Evolutionary conservation across 805 yeast genomes (phyloP), one percentile per base, ranked within the genome.

Genomic region (Metschnikowia continentalis): DNA sequence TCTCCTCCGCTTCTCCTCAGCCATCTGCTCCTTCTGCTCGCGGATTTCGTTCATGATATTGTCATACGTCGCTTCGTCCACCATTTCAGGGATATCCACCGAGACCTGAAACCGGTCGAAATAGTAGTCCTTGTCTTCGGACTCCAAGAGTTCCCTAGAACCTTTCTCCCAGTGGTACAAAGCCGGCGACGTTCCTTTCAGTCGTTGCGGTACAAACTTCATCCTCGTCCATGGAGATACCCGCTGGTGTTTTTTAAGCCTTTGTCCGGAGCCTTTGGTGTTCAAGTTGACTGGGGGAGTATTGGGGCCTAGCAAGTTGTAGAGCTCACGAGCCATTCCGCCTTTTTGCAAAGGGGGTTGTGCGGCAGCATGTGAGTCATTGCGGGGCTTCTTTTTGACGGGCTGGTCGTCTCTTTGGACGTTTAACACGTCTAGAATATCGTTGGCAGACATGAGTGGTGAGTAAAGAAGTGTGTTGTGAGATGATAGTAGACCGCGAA

Each of bases 101-200:
- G 75, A 75, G 2, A 82, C 82, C 64, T 88, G 84, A 67, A 80
- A 90, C 65, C 87, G 87, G 35, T 86, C 88, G 70, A 86, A 94
- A 42, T 78, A 70, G 61, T 88, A 87, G 2, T 84, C 81, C 42
- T 63, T 67, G 53, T 57, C 60, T 36, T 60, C 68, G 35, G 65
- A 67, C 47, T 68, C 71, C 48, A 71, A 59, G 3, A 70, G 59
- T 45, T 77, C 83, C 44, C 74, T 77, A 1, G 84, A 71, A 0
- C 94, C 96, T 53, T 88, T 83, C 2, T 84, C 91, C 98, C 99
- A 94, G 68, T 94, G 98, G 51, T 74, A 72, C 38, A 92, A 74
- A 5, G 57, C 54, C 17, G 67, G 56, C 39, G 70, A 72, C 23
- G 84, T 64, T 43, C 80, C 84, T 3, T 58, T 61, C 50, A 86